These are phyloP conservation scores for Microcos paniculata DNA, from an alignment of 345 rosid species.

Conservation along the genomic window DNA sequence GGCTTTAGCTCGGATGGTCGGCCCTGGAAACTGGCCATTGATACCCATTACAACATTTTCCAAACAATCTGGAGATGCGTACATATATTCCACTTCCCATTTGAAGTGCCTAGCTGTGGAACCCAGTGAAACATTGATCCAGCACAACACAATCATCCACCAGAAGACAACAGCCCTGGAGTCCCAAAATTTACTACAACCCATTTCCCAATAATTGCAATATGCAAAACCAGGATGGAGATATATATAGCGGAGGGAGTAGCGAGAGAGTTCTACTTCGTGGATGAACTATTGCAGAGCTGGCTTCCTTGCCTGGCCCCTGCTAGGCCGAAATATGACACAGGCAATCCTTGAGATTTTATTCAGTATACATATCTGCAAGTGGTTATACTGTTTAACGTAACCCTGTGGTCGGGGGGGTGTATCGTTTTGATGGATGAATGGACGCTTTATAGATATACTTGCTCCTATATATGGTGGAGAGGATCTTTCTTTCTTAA, in stretches of 20 bases:
- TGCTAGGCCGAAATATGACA: no score
- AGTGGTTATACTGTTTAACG: no score
- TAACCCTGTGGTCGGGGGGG: no score
- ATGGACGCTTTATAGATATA: no score
- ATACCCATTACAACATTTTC: constrained; percentile 66
- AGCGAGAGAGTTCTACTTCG: neutral
- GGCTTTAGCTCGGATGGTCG: constrained; percentile 57
- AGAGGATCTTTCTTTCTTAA: no score
- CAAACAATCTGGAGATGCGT: constrained; percentile 68
- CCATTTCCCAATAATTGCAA: neutral
- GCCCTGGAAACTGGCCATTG: constrained; percentile 88
- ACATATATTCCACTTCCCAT: constrained; percentile 70
- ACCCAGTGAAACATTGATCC: constrained; percentile 9
- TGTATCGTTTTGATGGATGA: no score
- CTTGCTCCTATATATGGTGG: no score
- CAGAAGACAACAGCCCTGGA: neutral
- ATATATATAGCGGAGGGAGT: neutral
- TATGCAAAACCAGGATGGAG: neutral
- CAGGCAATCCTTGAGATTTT: no score
- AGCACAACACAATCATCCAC: constrained; percentile 6
- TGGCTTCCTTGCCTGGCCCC: no score
- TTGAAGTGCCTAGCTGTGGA: constrained; percentile 35
- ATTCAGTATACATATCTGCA: no score
- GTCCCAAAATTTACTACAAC: neutral
- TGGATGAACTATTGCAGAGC: neutral